Evolutionary conservation across 176 grass and related monocot genomes (phyloP), one percentile per base, ranked within the genome.

Genomic region (Raddia distichophylla): DNA sequence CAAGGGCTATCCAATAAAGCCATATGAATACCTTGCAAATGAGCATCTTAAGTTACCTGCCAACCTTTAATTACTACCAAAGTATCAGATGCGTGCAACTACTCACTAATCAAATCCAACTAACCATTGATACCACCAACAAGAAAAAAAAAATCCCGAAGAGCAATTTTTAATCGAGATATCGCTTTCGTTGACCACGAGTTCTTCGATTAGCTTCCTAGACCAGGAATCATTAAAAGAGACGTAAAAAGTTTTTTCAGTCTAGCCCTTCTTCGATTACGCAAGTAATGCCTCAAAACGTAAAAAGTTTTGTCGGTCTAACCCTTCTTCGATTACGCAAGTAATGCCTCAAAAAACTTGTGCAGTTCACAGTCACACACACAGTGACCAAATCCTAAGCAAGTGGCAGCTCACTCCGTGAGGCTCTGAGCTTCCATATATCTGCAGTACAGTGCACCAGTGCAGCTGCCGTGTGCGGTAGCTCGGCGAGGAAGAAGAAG

Each of bases 71-170:
- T 50, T 61, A 32, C 44, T 12, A 46, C 3, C 52, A 37, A 16
- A 27, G 19, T 73, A 12, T 73, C 45, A 27, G 22, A 33, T 73
- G 58, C 57, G 2, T 53, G 46, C 57, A 63, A 73, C 46, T 82
- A 70, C 17, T 70, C 45, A 85, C 45, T 71, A 59, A 77, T 22
- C 45, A 3, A 77, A 78, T 76, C 82, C 54, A 69, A 68, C 54
- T 43, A 77, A 18, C 73, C 63, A 77, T 1, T 76, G 48, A 77
- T 50, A 17, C 34, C 18, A 53, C 69, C 7, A 44, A 33, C 3
- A 75, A 22, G 37, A 76, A 59, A 6, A 22, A 49, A 76, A 59
- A 6, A 60, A 5, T 84, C 7, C 27, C 5, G 19, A 54, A 43
- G 16, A 16, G 12, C 37, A 73, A 73, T 35, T 74, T 66, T 60